A percentile compares a stretch with the other conserved stretches of the same genome.
Conservation (phyloP, 768 basidiomycete genomes). For the Suillus subaureus region DNA sequence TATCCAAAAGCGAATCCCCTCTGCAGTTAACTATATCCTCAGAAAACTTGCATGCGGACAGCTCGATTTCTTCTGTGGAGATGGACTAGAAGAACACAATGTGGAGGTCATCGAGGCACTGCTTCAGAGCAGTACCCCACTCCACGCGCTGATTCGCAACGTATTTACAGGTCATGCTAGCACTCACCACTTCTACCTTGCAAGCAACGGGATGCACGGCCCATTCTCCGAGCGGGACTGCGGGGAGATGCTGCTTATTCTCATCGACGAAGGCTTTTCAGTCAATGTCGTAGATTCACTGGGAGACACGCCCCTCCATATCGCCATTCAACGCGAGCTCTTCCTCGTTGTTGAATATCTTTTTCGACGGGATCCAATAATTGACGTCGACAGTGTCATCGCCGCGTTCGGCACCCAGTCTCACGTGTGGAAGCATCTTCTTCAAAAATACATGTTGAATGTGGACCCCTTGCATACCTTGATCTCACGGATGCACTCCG, state of each 20-base stretch:
- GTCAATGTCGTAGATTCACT: not conserved
- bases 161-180: not conserved
- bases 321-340: not conserved
- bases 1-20: not conserved
- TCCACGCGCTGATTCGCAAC: not conserved
- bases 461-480: not conserved
- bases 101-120: not conserved
- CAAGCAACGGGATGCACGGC: not conserved
- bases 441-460: not conserved
- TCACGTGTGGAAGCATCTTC: not conserved
- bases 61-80: slow-evolving; percentile 1
- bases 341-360: not conserved
- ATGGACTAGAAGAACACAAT: not conserved
- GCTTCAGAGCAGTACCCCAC: not conserved
- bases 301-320: not conserved
- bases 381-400: not conserved
- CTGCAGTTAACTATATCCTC: not conserved
- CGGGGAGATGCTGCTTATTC: not conserved
- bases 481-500: not conserved
- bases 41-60: not conserved
- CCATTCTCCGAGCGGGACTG: not conserved
- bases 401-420: not conserved
- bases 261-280: not conserved
- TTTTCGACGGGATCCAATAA: not conserved
- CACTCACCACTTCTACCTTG: not conserved